These are phyloP conservation scores for Poa pratensis DNA, from an alignment of 176 grass and related monocot genomes.

Conservation along the genomic window DNA sequence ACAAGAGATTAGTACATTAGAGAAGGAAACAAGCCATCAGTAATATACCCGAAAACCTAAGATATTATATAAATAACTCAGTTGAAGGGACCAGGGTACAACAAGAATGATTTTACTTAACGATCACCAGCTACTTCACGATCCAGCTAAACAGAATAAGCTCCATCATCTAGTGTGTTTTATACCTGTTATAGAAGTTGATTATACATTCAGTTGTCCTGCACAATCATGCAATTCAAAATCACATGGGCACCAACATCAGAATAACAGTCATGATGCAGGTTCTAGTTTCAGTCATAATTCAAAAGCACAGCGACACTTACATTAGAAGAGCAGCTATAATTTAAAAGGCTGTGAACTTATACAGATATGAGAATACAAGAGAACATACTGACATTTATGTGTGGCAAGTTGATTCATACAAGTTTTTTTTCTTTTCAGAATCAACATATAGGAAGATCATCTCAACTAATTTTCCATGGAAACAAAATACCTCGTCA, in stretches of 20 bases:
- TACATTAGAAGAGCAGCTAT: neutral
- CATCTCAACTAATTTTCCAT: neutral
- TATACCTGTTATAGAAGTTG: constrained; percentile 26
- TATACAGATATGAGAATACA: neutral
- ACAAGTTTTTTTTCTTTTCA: neutral
- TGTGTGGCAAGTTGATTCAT: neutral
- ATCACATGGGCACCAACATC: neutral
- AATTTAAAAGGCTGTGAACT: neutral
- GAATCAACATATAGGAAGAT: neutral
- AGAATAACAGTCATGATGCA: neutral
- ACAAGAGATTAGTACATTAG: neutral
- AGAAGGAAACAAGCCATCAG: neutral
- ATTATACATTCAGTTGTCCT: constrained; percentile 22
- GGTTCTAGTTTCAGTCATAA: constrained; percentile 14
- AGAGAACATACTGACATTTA: neutral
- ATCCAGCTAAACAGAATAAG: constrained; percentile 18
- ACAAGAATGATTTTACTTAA: constrained; percentile 30
- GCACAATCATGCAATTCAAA: neutral
- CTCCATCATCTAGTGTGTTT: constrained; percentile 28
- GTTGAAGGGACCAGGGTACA: neutral
- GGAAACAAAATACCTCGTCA: neutral
- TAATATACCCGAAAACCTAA: constrained; percentile 3
- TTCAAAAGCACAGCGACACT: neutral
- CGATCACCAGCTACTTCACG: constrained; percentile 22
- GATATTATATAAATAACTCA: constrained; percentile 9